Conservation (phyloP, 306 rosid species). For the Comarum palustre region DNA sequence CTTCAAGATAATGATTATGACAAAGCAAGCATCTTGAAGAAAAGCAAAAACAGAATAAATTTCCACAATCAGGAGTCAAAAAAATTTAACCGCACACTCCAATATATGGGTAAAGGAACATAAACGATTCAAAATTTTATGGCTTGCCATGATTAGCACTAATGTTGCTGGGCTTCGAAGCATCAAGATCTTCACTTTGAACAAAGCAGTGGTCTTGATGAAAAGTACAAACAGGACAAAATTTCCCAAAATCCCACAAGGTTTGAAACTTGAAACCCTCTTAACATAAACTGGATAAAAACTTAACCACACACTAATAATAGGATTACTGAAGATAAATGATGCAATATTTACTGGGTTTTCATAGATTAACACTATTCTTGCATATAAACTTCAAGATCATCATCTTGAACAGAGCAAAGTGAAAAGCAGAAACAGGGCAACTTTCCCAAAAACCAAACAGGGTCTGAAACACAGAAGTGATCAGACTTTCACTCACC, state of each 20-base stretch:
- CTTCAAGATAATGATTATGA: not conserved
- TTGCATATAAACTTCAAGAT: not conserved
- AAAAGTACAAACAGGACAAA: not conserved
- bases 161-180: not conserved
- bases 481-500: conserved; percentile 34
- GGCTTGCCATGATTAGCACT: not conserved
- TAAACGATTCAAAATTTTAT: too few species aligned
- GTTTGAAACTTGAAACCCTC: not conserved
- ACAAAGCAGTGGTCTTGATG: not conserved
- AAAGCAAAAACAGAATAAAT: not conserved
- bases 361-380: not conserved
- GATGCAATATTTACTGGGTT: not conserved
- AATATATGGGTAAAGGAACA: not conserved
- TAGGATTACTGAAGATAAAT: not conserved
- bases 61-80: not conserved
- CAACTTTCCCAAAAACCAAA: not conserved
- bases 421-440: not conserved
- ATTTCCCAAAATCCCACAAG: not conserved
- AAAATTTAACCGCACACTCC: not conserved
- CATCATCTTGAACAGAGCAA: not conserved
- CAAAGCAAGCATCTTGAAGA: not conserved
- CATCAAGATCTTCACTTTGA: not conserved
- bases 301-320: not conserved
- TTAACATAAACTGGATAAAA: not conserved
- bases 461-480: not conserved